Conservation (phyloP, 108 stramenopile species). For the Epithemia pelagica region DNA sequence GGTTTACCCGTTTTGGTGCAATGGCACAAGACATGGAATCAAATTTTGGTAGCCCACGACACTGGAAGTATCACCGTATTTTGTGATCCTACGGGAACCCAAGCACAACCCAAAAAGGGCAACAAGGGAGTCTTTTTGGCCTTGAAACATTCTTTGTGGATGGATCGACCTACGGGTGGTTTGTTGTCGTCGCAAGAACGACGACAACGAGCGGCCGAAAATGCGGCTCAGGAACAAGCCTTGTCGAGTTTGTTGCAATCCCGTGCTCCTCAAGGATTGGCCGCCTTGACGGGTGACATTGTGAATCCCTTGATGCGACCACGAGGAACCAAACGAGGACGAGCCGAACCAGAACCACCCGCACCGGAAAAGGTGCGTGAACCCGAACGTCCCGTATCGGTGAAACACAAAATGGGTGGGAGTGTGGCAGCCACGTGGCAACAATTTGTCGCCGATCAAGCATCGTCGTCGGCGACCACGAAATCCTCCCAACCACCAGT, state of each 20-base stretch:
- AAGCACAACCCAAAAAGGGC: background rate
- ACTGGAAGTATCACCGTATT: constrained; percentile 53
- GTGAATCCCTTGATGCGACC: constrained; percentile 15
- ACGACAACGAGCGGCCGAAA: too few relatives aligned
- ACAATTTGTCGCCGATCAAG: constrained; percentile 55
- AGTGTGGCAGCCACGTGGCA: constrained; percentile 37
- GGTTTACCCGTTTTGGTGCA: constrained; percentile 39
- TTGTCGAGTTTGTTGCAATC: constrained; percentile 59
- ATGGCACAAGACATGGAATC: constrained; percentile 81
- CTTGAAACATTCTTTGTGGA: too few relatives aligned
- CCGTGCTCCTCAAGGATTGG: constrained; percentile 66
- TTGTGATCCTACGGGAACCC: constrained; percentile 44
- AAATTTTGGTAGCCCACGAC: constrained; percentile 64
- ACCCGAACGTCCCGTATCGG: constrained; percentile 70
- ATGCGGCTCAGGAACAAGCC: too few relatives aligned
- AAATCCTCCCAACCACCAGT: too few relatives aligned
- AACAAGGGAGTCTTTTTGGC: constrained; percentile 69
- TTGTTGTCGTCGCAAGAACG: too few relatives aligned
- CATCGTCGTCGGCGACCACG: too few relatives aligned
- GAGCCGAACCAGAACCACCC: constrained; percentile 41
- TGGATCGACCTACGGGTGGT: too few relatives aligned
- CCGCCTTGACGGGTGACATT: constrained; percentile 41
- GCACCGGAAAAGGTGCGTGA: constrained; percentile 49
- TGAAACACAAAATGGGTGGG: constrained; percentile 57
- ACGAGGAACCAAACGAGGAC: constrained; percentile 14